Evolutionary conservation across 2,329 filamentous ascomycete species (phyloP).

Genomic region (Colletotrichum musae): DNA sequence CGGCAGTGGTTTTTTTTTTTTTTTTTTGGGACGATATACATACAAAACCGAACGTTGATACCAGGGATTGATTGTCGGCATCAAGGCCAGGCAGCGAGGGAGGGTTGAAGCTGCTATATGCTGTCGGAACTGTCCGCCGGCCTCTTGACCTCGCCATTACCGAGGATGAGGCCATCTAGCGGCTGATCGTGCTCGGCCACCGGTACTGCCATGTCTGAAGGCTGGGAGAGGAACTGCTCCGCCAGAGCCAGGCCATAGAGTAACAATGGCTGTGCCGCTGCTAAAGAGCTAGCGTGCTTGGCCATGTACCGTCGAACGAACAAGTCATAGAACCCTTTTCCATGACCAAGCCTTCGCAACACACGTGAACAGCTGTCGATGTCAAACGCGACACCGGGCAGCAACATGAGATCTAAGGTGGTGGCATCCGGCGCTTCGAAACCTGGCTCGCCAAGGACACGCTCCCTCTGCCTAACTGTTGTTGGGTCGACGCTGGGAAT

Average conservation of each 20-base stretch:
- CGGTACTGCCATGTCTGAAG: conserved; percentile 76
- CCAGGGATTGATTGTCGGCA: conserved; percentile 28
- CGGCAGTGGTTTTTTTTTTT: not conserved
- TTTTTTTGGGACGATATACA: conserved; percentile 16
- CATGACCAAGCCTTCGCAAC: conserved; percentile 88
- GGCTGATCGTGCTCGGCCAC: conserved; percentile 83
- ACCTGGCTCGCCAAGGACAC: conserved; percentile 78
- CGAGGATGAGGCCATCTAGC: conserved; percentile 83
- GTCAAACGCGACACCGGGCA: conserved; percentile 96
- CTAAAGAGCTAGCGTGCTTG: conserved; percentile 48
- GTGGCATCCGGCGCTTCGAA: conserved; percentile 52
- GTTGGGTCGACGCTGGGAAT: conserved; percentile 86
- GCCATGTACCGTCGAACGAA: conserved; percentile 83
- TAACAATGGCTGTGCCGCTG: conserved; percentile 57
- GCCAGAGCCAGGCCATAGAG: conserved; percentile 85
- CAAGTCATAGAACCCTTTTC: conserved; percentile 96
- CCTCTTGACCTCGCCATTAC: conserved; percentile 73
- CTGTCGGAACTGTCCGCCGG: conserved; percentile 43
- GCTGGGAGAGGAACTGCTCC: conserved; percentile 81
- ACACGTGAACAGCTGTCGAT: conserved; percentile 63
- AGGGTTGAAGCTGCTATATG: conserved; percentile 43
- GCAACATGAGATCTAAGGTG: conserved; percentile 84
- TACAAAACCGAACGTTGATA: conserved; percentile 30
- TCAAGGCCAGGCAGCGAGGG: conserved; percentile 60
- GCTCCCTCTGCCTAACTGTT: conserved; percentile 76